Percentiles rank a stretch among this genome's conserved stretches.
These are phyloP conservation scores for Alternaria sp. DNA, from an alignment of 2,329 filamentous ascomycete species.

Conservation along the genomic window DNA sequence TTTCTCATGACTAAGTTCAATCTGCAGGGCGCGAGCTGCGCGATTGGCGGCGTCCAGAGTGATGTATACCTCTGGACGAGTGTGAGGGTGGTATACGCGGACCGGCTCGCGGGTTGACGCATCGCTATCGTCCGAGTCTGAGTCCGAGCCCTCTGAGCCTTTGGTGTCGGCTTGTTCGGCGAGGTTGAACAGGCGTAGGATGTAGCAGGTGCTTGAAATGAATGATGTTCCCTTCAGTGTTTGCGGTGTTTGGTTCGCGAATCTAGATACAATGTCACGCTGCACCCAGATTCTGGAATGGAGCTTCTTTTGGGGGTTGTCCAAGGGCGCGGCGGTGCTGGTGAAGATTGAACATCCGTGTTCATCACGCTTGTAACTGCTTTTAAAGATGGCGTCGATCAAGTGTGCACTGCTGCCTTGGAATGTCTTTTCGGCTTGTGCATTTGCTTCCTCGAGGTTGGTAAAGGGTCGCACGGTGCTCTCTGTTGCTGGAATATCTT, in stretches of 20 bases:
- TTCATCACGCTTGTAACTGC: constrained; percentile 18
- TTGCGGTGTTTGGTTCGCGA: constrained; percentile 18
- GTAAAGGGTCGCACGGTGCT: constrained; percentile 21
- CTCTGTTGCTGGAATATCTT: constrained; percentile 3
- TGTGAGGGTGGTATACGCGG: constrained; percentile 23
- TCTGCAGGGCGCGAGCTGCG: constrained; percentile 37
- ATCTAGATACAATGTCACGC: constrained; percentile 23
- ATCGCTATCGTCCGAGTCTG: background rate
- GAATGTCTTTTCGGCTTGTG: constrained; percentile 24
- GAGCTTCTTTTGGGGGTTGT: constrained; percentile 20
- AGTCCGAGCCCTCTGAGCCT: constrained; percentile 3
- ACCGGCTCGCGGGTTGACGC: background rate
- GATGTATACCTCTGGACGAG: constrained; percentile 34
- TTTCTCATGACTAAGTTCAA: constrained; percentile 36
- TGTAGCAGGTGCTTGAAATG: constrained; percentile 33
- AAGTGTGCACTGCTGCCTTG: constrained; percentile 11
- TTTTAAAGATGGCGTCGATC: constrained; percentile 13
- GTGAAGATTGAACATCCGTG: constrained; percentile 19
- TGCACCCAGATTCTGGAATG: constrained; percentile 33
- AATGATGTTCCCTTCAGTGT: constrained; percentile 16
- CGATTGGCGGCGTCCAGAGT: constrained; percentile 36
- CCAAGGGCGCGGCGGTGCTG: constrained; percentile 18
- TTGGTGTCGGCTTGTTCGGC: constrained; percentile 1
- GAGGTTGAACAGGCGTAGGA: constrained; percentile 34
- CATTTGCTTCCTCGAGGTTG: constrained; percentile 29